Conservation (phyloP, 805 yeast genomes). For the Sungouiozyma ichnusensis region DNA sequence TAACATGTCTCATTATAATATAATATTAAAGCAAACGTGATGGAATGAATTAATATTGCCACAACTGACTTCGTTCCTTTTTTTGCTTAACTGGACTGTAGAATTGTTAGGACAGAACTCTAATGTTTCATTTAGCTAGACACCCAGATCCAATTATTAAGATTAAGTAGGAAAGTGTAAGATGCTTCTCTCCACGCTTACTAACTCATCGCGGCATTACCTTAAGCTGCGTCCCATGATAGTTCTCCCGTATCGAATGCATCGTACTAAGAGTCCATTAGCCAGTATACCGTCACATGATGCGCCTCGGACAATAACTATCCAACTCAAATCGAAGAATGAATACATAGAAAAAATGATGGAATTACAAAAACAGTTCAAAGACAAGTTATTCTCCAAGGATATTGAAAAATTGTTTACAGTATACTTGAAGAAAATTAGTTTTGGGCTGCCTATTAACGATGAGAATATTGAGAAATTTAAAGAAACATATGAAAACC, state of each 20-base stretch:
- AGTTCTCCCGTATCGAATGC: background rate
- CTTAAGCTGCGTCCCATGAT: background rate
- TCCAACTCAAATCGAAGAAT: background rate
- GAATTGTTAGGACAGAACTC: too few species aligned
- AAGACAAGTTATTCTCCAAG: background rate
- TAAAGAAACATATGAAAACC: background rate
- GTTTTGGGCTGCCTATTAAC: background rate
- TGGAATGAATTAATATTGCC: too few species aligned
- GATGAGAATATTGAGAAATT: background rate
- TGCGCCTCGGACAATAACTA: background rate
- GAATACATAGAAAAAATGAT: background rate
- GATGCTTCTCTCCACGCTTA: background rate
- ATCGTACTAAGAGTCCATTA: background rate
- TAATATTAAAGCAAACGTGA: too few species aligned
- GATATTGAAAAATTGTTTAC: background rate
- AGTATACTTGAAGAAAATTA: background rate
- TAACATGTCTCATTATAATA: too few species aligned
- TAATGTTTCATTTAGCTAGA: too few species aligned
- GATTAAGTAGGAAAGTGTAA: too few species aligned
- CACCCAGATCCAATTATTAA: too few species aligned
- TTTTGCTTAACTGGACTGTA: too few species aligned
- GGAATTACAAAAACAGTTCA: background rate
- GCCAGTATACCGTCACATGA: too few species aligned
- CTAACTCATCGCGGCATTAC: background rate
- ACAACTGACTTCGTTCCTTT: too few species aligned